Conservation (phyloP, 352 stramenopile species). For the Globisporangium nunn region DNA sequence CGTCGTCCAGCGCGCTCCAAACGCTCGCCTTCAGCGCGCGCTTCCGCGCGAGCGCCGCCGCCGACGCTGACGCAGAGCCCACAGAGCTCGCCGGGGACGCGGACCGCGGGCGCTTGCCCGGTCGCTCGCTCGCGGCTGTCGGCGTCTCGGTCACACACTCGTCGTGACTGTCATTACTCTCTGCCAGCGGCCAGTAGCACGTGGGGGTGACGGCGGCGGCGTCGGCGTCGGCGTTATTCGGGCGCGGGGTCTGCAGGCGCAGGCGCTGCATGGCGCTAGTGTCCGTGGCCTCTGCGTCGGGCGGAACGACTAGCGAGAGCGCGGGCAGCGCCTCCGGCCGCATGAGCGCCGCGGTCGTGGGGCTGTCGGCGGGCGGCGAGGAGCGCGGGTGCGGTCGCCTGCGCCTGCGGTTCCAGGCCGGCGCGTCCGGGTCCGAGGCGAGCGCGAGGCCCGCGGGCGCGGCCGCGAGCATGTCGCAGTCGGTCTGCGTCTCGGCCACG, state of each 20-base stretch:
- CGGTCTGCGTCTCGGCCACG: background rate
- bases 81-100: conserved; percentile 7
- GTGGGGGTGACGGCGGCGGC: background rate
- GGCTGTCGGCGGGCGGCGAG: conserved; percentile 2
- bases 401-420: no score
- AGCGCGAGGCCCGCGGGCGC: background rate
- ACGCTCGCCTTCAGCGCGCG: conserved; percentile 9
- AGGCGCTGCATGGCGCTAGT: conserved; percentile 13
- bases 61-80: conserved; percentile 7
- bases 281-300: background rate
- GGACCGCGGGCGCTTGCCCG: background rate
- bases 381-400: background rate
- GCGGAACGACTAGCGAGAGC: conserved; percentile 10
- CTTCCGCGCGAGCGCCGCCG: conserved; percentile 9
- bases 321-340: conserved; percentile 4
- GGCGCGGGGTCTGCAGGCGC: conserved; percentile 11
- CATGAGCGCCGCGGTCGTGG: conserved; percentile 6
- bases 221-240: background rate
- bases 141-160: conserved; percentile 6
- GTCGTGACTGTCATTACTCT: background rate
- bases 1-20: background rate
- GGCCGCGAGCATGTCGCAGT: conserved; percentile 3
- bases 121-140: background rate
- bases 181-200: background rate
- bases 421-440: background rate